Percentiles rank a stretch among this genome's conserved stretches.
Evolutionary conservation across 2,329 filamentous ascomycete genomes (phyloP).

Genomic region (Cyanodermella asteris): DNA sequence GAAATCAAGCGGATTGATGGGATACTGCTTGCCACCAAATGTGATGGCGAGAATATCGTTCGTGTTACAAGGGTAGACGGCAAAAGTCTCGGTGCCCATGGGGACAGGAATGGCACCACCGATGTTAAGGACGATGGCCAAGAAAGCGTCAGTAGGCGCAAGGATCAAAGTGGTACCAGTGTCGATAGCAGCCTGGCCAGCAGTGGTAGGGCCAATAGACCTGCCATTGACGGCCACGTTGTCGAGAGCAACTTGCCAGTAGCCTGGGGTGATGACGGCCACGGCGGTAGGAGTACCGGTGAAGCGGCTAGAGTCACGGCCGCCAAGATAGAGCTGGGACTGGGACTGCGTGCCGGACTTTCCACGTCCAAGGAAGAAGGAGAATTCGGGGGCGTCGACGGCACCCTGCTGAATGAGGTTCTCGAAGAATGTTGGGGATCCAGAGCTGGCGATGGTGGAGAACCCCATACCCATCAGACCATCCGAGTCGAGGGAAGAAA

Average conservation of each 20-base stretch:
- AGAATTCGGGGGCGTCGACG: conserved; percentile 1
- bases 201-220: neutral
- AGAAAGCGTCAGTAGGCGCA: neutral
- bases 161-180: conserved; percentile 1
- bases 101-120: no score
- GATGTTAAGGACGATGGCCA: conserved; percentile 1
- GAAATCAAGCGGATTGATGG: no score
- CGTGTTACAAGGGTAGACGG: no score
- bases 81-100: no score
- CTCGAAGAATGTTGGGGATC: conserved; percentile 1
- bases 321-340: neutral
- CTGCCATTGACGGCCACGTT: no score
- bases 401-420: neutral
- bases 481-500: conserved; percentile 1
- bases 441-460: neutral
- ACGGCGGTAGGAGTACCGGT: neutral
- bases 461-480: conserved; percentile 2
- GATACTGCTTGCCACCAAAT: no score
- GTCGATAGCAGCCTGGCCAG: neutral
- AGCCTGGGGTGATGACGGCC: neutral
- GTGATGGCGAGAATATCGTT: no score
- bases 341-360: neutral
- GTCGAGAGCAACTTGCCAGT: no score
- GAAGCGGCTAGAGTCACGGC: neutral
- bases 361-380: conserved; percentile 1